phyloP scores from a whole-genome alignment of 768 basidiomycete species.

The Boletus reticulatus region DNA sequence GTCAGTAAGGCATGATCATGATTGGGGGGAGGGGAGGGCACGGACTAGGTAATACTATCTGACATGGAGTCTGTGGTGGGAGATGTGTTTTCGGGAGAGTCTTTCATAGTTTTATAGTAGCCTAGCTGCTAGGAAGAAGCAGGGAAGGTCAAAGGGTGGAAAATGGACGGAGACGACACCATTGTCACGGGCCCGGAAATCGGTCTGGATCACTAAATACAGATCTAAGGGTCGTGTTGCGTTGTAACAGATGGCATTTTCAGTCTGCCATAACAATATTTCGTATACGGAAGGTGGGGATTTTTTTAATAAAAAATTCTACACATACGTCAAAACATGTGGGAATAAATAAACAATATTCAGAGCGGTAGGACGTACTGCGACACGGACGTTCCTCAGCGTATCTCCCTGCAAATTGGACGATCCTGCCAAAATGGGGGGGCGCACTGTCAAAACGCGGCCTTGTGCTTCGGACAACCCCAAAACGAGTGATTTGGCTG shows the following conservation, averaged over 20 bases:
- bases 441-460: conserved; percentile 17
- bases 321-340: conserved; percentile 28
- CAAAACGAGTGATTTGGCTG: conserved; percentile 22
- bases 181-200: conserved; percentile 42
- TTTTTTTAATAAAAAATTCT: conserved; percentile 41
- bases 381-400: neutral
- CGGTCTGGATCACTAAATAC: conserved; percentile 57
- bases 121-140: conserved; percentile 25
- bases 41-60: conserved; percentile 56
- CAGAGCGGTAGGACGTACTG: conserved; percentile 4
- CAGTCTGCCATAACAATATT: conserved; percentile 39
- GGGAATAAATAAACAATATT: conserved; percentile 17
- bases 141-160: conserved; percentile 35
- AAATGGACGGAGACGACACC: conserved; percentile 39
- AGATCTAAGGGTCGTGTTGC: conserved; percentile 74
- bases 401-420: conserved; percentile 11
- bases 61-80: conserved; percentile 46
- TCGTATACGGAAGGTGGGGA: conserved; percentile 42
- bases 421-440: conserved; percentile 28
- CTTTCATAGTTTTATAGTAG: conserved; percentile 53
- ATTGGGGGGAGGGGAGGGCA: conserved; percentile 17
- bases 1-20: neutral
- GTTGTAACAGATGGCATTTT: conserved; percentile 42
- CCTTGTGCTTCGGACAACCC: conserved; percentile 23
- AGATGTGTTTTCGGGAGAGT: conserved; percentile 35